Base-by-base conservation (phyloP, 1,139 yeast genomes). In the Hyphopichia pseudoburtonii region DNA sequence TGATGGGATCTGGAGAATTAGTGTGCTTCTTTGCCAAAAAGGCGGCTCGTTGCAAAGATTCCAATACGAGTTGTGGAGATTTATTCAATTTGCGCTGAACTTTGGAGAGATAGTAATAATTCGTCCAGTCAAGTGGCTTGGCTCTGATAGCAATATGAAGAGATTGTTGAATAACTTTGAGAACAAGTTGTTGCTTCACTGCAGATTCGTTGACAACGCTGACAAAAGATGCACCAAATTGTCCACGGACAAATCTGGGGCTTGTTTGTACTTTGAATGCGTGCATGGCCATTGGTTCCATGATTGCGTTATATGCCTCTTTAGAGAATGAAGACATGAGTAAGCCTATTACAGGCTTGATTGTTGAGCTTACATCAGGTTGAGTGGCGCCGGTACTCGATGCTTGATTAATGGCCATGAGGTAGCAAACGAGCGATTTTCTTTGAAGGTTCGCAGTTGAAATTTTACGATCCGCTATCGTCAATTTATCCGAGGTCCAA, bases 401-500 rank as follows among this genome's bases (percentile, higher is more conserved):
- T 35, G 64, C 63, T 4, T 67, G 56, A 48, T 77, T 82, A n/a
- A 85, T 62, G 0, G 95, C 90, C 87, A 86, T 84, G 25, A 82
- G 56, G 48, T 84, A 88, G 43, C 95, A 83, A 8, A 88, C 49
- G 1, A 90, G 60, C 0, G 96, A 75, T 48, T 76, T 83, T 40
- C 86, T 69, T 54, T 88, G 96, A 3, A 78, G 56, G 14, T 73
- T 64, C 0, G 90, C 89, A 0, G 89, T 83, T 0, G 65, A 58
- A 3, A 65, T 64, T 49, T 85, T 85, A 45, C 83, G 72, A 7
- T 85, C 94, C 0, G 71, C 58, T 0, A 76, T 70, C 26, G 84
- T 84, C 27, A 89, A 62, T 48, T 86, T 86, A 53, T 90, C 97
- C 0, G 96, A 83, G 1, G 92, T 85, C 95, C 96, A 88, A 7